Percentiles rank a stretch among this genome's conserved stretches.
phyloP scores from a whole-genome alignment of 116 monocot species.

The Cymodocea nodosa region DNA sequence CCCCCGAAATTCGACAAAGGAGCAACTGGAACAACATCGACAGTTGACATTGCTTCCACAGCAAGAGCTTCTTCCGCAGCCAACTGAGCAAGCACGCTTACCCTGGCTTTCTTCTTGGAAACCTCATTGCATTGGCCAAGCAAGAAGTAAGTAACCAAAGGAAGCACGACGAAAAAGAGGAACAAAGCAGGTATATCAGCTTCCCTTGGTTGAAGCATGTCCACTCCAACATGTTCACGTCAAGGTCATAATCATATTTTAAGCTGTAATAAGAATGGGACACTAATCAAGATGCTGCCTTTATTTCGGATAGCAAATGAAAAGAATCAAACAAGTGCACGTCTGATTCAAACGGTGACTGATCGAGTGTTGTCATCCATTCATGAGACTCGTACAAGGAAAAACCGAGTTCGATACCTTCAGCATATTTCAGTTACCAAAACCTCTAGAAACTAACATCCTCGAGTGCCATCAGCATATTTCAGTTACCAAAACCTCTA shows the following conservation, averaged over 20 bases:
- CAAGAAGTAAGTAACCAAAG: conserved; percentile 68
- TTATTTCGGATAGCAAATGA: too few species aligned
- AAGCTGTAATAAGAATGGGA: background rate
- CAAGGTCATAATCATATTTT: conserved; percentile 21
- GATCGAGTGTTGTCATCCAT: too few species aligned
- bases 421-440: background rate
- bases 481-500: background rate
- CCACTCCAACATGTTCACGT: conserved; percentile 67
- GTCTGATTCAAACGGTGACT: too few species aligned
- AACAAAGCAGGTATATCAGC: conserved; percentile 75
- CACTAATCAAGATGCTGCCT: too few species aligned
- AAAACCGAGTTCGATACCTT: background rate
- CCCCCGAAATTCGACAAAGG: conserved; percentile 14
- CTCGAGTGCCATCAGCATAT: background rate
- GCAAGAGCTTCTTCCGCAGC: conserved; percentile 57
- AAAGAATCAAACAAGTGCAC: background rate
- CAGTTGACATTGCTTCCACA: conserved; percentile 32
- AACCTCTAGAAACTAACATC: background rate
- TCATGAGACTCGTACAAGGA: too few species aligned
- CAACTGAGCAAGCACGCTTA: conserved; percentile 50
- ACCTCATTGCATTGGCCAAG: conserved; percentile 79
- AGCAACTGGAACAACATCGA: conserved; percentile 22
- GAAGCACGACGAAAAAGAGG: conserved; percentile 74
- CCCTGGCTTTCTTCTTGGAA: conserved; percentile 49
- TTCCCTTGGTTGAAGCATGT: conserved; percentile 97